Base-by-base conservation (phyloP, 1,284 basidiomycete species). In the Ganoderma sinense region DNA sequence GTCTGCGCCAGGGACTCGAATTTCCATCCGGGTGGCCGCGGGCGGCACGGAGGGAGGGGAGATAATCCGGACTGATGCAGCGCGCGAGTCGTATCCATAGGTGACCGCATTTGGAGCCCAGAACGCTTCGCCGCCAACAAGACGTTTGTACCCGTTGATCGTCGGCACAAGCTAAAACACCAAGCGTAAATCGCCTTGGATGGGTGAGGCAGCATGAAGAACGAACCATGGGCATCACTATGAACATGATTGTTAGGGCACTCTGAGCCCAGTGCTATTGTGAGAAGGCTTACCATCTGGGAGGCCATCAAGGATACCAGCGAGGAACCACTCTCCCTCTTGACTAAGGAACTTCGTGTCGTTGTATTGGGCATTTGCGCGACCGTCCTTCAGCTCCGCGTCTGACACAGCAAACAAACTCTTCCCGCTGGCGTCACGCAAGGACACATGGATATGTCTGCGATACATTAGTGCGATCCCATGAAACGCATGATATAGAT, bases 81-180 rank as follows among this genome's bases (percentile, higher is more conserved):
- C 91, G 40, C 97, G 93, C 29, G 95, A 97, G 82, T 99, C 97
- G 80, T 97, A 98, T 2, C 97, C 97, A 79, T 97, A 98, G 2
- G 95, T 96, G 36, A 95, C 87, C 10, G 95, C 91, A 78, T 97
- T 97, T 3, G 97, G 97, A 2, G 97, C 97, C 95, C 96, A 98
- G 85, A 94, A 97, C 1, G 94, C 91, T 79, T 96, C 95, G 23
- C 97, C 97, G n/a, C 94, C 97, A 20, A 96, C 91, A 16, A 99
- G 89, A 26, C 97, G 94, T 80, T 99, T 99, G 85, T 99, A 99
- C n/a, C 96, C 96, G 78, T 97, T 97, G 81, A 98, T 93, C 0
- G 94, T 98, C 0, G 97, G 96, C 43, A 97, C 97, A 68, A 98
- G 84, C 93, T 94, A 62, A n/a, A 14, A 62, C 18, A 48, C 43